A percentile compares a stretch with the other conserved stretches of the same genome.
phyloP scores from a whole-genome alignment of 2,329 filamentous ascomycete species.

The Botryotinia narcissicola region DNA sequence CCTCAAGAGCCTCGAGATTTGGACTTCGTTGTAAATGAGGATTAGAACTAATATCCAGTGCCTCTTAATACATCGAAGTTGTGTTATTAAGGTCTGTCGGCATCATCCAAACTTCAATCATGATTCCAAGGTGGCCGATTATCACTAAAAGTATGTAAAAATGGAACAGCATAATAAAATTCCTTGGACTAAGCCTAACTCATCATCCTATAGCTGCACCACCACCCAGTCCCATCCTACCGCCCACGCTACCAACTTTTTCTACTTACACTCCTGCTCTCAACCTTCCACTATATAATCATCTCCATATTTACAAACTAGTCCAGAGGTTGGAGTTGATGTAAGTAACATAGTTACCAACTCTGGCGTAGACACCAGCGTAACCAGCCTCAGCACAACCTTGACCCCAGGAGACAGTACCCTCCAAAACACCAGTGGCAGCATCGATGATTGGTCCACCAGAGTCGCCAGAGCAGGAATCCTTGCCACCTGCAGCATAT shows the following conservation, averaged over 20 bases:
- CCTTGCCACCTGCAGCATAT: conserved; percentile 27
- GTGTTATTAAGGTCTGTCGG: background rate
- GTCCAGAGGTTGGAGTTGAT: conserved; percentile 5
- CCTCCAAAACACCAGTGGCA: conserved; percentile 24
- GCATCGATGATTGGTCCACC: conserved; percentile 31
- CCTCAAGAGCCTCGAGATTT: background rate
- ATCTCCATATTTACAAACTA: background rate
- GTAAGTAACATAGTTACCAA: conserved; percentile 26
- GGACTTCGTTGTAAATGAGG: background rate
- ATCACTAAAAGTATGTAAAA: background rate
- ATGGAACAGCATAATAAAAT: background rate
- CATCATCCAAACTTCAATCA: background rate
- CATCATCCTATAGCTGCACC: background rate
- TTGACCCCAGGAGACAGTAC: conserved; percentile 28
- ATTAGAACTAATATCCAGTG: background rate
- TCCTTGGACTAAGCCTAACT: background rate
- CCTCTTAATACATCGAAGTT: background rate
- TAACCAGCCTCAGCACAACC: conserved; percentile 28
- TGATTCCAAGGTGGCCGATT: background rate
- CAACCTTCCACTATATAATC: background rate
- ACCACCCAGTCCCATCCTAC: background rate
- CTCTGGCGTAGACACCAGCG: conserved; percentile 27
- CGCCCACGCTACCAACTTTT: background rate
- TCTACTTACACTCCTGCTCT: background rate
- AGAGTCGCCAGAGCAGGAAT: conserved; percentile 28